phyloP scores from a whole-genome alignment of 2,329 filamentous ascomycete species.

The Cladosporium cucumerinum region DNA sequence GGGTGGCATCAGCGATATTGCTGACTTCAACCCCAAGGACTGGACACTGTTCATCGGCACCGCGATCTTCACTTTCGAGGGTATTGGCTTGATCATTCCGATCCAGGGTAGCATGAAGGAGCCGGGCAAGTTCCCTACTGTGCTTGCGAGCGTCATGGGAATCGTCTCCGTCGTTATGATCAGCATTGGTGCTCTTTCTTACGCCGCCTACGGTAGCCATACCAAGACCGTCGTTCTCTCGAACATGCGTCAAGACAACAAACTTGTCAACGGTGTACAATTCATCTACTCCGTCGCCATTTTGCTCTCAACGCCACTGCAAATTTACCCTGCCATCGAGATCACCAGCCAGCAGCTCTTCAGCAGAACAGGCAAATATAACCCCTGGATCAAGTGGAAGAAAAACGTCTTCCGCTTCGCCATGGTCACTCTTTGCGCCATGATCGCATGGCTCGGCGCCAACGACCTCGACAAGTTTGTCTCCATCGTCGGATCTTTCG shows the following conservation, averaged over 20 bases:
- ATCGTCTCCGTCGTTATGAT: conserved; percentile 90
- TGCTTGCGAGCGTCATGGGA: conserved; percentile 88
- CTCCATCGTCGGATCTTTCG: conserved; percentile 91
- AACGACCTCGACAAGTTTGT: conserved; percentile 97
- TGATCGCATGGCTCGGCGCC: conserved; percentile 88
- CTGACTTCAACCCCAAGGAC: conserved; percentile 81
- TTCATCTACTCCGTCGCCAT: conserved; percentile 99
- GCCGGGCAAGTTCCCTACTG: conserved; percentile 82
- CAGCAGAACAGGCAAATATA: conserved; percentile 92
- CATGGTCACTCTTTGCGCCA: conserved; percentile 79
- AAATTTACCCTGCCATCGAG: conserved; percentile 96
- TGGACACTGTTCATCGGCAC: conserved; percentile 99
- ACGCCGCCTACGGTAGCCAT: conserved; percentile 90
- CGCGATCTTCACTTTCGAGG: conserved; percentile 98
- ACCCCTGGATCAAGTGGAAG: conserved; percentile 98
- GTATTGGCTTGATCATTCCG: conserved; percentile 94
- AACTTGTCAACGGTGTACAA: conserved; percentile 91
- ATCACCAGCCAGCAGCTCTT: conserved; percentile 95
- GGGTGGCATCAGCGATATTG: conserved; percentile 76
- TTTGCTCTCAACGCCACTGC: conserved; percentile 86
- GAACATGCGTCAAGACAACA: conserved; percentile 93
- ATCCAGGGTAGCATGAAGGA: conserved; percentile 97
- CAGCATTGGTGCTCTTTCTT: conserved; percentile 87
- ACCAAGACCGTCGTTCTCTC: conserved; percentile 96
- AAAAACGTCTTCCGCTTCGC: conserved; percentile 97